phyloP scores from a whole-genome alignment of 768 basidiomycete genomes.

The Suillus brevipes region DNA sequence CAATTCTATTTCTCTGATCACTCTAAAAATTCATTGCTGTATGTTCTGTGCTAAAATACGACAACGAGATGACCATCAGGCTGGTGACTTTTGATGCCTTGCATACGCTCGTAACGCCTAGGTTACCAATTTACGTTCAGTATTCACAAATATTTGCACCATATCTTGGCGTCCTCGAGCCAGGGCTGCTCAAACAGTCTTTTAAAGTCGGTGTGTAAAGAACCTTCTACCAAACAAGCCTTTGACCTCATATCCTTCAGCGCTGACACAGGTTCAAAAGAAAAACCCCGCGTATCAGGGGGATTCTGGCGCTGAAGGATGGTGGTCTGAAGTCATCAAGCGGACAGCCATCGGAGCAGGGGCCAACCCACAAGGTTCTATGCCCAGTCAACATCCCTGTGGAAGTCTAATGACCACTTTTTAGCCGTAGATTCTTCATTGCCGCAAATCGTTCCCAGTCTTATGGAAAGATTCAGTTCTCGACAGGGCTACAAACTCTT shows the following conservation, averaged over 20 bases:
- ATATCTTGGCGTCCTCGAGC: slow-evolving; percentile 60
- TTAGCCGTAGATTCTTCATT: slow-evolving; percentile 58
- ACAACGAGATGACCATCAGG: slow-evolving; percentile 38
- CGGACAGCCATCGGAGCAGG: slow-evolving; percentile 77
- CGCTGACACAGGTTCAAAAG: slow-evolving; percentile 52
- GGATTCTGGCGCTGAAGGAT: slow-evolving; percentile 48
- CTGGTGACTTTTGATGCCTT: slow-evolving; percentile 80
- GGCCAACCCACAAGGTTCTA: slow-evolving; percentile 55
- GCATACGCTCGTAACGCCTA: slow-evolving; percentile 72
- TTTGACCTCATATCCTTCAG: slow-evolving; percentile 25
- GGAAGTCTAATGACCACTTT: slow-evolving; percentile 13
- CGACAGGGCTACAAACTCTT: slow-evolving; percentile 66
- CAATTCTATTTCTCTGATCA: background rate
- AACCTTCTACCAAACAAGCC: background rate
- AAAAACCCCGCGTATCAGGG: slow-evolving; percentile 57
- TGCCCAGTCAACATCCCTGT: slow-evolving; percentile 9
- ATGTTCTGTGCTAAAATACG: background rate
- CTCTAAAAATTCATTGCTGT: background rate
- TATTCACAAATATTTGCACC: slow-evolving; percentile 64
- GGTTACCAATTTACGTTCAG: slow-evolving; percentile 64
- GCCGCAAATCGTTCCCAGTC: slow-evolving; percentile 52
- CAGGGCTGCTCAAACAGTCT: slow-evolving; percentile 50
- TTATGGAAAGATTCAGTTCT: slow-evolving; percentile 72
- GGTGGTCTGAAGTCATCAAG: slow-evolving; percentile 81
- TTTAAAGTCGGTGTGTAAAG: slow-evolving; percentile 55